A percentile compares a stretch with the other conserved stretches of the same genome.
phyloP scores from a whole-genome alignment of 75 land plant species.

The Larix kaempferi region DNA sequence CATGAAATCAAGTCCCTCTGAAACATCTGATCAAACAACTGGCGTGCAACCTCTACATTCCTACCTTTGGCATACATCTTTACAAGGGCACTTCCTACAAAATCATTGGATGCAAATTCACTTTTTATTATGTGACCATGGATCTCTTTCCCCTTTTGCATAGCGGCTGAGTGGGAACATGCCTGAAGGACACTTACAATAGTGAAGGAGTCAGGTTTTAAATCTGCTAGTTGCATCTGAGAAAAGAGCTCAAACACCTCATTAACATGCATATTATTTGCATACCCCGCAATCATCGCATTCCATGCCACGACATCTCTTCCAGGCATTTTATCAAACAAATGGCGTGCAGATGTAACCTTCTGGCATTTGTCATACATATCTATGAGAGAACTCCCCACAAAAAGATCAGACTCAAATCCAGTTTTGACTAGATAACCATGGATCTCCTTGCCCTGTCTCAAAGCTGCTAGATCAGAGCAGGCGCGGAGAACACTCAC shows the following conservation, averaged over 20 bases:
- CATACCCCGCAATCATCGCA: background rate
- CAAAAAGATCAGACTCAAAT: background rate
- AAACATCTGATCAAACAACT: constrained; percentile 31
- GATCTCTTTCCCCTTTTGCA: constrained; percentile 22
- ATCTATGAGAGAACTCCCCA: constrained; percentile 2
- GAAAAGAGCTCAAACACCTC: background rate
- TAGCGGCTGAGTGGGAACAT: background rate
- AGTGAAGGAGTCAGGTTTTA: background rate
- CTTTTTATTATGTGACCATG: constrained; percentile 16
- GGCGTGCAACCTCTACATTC: constrained; percentile 23
- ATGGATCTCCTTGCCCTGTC: constrained; percentile 22
- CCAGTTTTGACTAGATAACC: background rate
- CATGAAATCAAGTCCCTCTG: constrained; percentile 39
- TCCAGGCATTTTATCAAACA: background rate
- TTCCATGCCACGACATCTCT: background rate
- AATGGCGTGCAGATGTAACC: background rate
- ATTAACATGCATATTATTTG: background rate
- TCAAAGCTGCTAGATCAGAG: constrained; percentile 8
- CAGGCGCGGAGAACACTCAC: constrained; percentile 13
- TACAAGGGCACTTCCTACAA: constrained; percentile 37
- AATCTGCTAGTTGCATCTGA: background rate
- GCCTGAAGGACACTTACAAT: background rate
- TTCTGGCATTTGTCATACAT: background rate
- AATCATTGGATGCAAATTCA: constrained; percentile 14
- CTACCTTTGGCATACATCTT: constrained; percentile 41